These are phyloP conservation scores for Trichocladium antarcticum DNA, from an alignment of 495 filamentous ascomycete species.

Conservation along the genomic window DNA sequence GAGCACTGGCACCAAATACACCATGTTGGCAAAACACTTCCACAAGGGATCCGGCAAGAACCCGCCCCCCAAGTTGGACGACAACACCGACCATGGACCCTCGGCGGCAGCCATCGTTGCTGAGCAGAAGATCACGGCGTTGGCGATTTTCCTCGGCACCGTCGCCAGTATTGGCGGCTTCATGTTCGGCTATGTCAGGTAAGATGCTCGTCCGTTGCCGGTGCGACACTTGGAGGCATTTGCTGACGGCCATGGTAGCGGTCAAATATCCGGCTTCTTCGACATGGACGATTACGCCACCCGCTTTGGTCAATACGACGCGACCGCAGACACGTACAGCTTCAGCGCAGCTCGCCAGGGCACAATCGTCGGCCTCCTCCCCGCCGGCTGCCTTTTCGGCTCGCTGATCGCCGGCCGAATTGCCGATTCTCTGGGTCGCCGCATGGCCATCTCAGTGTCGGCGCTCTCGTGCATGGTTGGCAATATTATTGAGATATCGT, in stretches of 20 bases:
- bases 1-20: neutral
- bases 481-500: conserved; percentile 55
- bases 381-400: conserved; percentile 58
- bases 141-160: conserved; percentile 32
- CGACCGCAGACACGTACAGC: conserved; percentile 19
- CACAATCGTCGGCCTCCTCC: conserved; percentile 47
- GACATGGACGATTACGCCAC: conserved; percentile 45
- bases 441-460: conserved; percentile 42
- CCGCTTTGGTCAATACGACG: conserved; percentile 36
- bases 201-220: neutral
- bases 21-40: neutral
- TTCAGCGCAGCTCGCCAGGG: conserved; percentile 44
- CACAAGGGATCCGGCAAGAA: neutral
- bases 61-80: neutral
- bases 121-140: conserved; percentile 28
- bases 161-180: conserved; percentile 63
- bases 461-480: conserved; percentile 56
- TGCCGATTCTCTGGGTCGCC: conserved; percentile 37
- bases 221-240: neutral
- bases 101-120: conserved; percentile 5
- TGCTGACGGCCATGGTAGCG: conserved; percentile 13
- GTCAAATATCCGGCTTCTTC: conserved; percentile 47
- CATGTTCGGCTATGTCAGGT: conserved; percentile 69
- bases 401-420: conserved; percentile 53
- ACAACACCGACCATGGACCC: neutral